Base-by-base conservation (phyloP, 1,284 basidiomycete species). In the Wolfiporia cocos region DNA sequence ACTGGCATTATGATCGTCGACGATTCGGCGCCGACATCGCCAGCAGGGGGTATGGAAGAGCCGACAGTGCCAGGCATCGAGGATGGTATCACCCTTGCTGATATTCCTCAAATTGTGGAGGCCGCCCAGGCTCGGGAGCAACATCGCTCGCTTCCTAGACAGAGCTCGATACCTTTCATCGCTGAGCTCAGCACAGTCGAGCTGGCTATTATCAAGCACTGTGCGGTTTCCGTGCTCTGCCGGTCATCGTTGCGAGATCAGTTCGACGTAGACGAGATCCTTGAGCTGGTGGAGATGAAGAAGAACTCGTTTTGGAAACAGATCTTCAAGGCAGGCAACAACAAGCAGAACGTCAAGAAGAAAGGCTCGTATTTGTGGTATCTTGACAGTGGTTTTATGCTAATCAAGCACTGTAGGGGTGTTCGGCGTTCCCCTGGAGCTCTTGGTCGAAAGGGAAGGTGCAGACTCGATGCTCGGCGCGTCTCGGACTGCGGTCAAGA, bases 231-330 rank as follows among this genome's bases (percentile, higher is more conserved):
- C 18, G 77, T 81, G 11, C 71, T 99, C 31, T 75, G 78, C 56
- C 83, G 81, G 51, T 89, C 83, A 9, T 77, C 83, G 26, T 65
- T 98, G 34, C 82, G 78, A 46, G 90, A 94, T 50, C 76, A 85
- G 47, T 79, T 93, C 49, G 90, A 94, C 50, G 59, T 95, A 46
- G 95, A 99, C 49, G 95, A 99, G 58, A 71, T 98, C 42, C 65
- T 97, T 53, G 96, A 99, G 62, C 71, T 97, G 57, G 81, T 99
- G 34, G 94, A 98, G 63, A 74, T 73, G 29, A 89, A 96, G 70
- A 97, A 96, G 73, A 85, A 81, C 51, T 90, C 89, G 26, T 97
- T 97, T 69, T 99, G 94, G 94, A 90, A 91, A 54, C 93, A 94
- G 67, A 63, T 97, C 24, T 98, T 99, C 73, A 97, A 98, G 64